Conservation (phyloP, 225 moss, liverwort and hornwort genomes). For the Sphagnum contortum region DNA sequence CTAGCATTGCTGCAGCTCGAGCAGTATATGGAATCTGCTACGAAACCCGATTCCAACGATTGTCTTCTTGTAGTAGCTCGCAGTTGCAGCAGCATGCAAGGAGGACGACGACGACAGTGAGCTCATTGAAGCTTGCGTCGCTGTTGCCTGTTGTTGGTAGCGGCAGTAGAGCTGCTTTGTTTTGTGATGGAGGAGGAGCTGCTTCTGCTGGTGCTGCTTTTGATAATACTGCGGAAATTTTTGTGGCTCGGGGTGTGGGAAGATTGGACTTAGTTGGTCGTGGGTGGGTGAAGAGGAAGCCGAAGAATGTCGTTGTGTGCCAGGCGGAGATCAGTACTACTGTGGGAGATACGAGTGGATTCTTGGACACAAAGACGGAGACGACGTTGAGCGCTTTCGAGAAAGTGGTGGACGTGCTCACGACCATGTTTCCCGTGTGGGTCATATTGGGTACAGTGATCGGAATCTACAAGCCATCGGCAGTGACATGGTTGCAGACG, state of each 20-base stretch:
- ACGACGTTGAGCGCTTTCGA: slow-evolving; percentile 59
- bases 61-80: no score
- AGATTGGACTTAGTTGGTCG: background rate
- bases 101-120: background rate
- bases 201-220: no score
- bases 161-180: no score
- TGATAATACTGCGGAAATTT: no score
- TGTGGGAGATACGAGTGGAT: slow-evolving; percentile 26
- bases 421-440: slow-evolving; percentile 95
- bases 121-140: background rate
- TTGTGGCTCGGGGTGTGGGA: background rate
- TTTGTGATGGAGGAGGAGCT: no score
- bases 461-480: slow-evolving; percentile 89
- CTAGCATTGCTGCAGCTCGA: slow-evolving; percentile 5
- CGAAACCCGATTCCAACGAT: no score
- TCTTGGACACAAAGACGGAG: slow-evolving; percentile 18
- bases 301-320: slow-evolving; percentile 34
- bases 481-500: slow-evolving; percentile 96
- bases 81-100: background rate
- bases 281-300: background rate
- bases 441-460: slow-evolving; percentile 84
- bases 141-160: no score
- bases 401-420: slow-evolving; percentile 92
- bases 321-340: slow-evolving; percentile 45
- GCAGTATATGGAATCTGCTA: background rate